Base-by-base conservation (phyloP, 2,329 filamentous ascomycete species). In the Aspergillus versicolor region DNA sequence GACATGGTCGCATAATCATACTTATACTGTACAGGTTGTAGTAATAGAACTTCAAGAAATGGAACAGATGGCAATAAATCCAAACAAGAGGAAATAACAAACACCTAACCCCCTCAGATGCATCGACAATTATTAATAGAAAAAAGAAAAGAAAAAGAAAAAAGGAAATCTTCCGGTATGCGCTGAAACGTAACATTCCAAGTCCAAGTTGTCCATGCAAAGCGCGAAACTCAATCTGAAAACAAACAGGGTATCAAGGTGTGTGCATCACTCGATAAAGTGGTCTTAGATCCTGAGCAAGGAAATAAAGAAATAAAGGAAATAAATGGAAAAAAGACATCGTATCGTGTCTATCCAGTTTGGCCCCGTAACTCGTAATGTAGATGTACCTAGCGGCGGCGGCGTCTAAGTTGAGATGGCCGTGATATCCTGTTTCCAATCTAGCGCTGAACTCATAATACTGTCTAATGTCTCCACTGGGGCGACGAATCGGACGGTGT, bases 241-340 rank as follows among this genome's bases (percentile, higher is more conserved):
- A 58, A 59, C 63, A 34, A 56, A 49, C 32, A 67, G 69, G 69
- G 69, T 72, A 72, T 72, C 69, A 69, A 69, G 61, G 65, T 21
- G 27, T 30, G 62, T 57, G 60, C 56, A 61, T 63, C 59, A 54
- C 57, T 63, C 57, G 56, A 52, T 56, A 56, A 55, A 57, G 57
- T 48, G 61, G 56, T 53, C 61, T 42, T 52, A 58, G 61, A 61
- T 55, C 59, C 19, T 50, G 52, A 38, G 56, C 43, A 52, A 56
- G 59, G 32, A 47, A 49, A 55, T 54, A 50, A 52, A 48, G 54
- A 59, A 59, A 43, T 34, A 52, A 61, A 34, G 34, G 40, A 53
- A 49, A 21, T 37, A 37, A 13, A n/a, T 22, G 44, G 27, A 30
- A 45, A 41, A 50, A 42, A 52, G 42, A 58, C n/a, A 43, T 49